phyloP scores from a whole-genome alignment of 805 yeast species.

The Barnettozyma siamensis region DNA sequence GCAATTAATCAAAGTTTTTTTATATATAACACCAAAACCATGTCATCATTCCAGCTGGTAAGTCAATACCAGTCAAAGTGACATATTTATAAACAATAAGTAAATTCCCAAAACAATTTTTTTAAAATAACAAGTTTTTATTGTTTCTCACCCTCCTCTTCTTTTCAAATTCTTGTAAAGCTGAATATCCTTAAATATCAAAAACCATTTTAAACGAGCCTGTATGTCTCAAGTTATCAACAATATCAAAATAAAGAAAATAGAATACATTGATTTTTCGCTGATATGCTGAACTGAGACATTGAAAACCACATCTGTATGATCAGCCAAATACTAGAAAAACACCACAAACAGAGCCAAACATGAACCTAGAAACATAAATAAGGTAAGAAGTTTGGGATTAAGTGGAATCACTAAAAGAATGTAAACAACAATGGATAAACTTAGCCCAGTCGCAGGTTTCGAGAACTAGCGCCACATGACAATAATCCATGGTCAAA shows the following conservation, averaged over 20 bases:
- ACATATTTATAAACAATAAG: too few species aligned
- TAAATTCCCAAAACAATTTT: not conserved
- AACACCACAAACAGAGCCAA: not conserved
- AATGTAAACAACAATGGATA: too few species aligned
- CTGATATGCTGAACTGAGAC: too few species aligned
- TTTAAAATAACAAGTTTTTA: not conserved
- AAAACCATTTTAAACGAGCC: constrained; percentile 9
- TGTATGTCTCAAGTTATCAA: constrained; percentile 8
- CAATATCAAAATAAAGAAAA: not conserved
- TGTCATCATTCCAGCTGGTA: too few species aligned
- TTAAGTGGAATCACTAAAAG: not conserved
- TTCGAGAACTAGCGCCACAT: constrained; percentile 22
- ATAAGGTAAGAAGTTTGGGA: not conserved
- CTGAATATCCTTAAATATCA: not conserved
- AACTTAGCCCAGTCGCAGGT: constrained; percentile 23
- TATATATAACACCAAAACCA: too few species aligned
- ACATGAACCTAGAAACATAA: not conserved
- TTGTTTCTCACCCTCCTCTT: not conserved
- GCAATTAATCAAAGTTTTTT: not conserved
- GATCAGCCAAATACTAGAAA: not conserved
- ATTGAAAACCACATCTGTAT: too few species aligned
- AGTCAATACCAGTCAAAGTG: too few species aligned
- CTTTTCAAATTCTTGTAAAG: not conserved
- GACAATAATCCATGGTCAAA: constrained; percentile 2
- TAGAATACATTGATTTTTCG: not conserved